Percentiles rank a stretch among this genome's conserved stretches.
Conservation (phyloP, 2,329 filamentous ascomycete genomes). For the Fusarium xylarioides region DNA sequence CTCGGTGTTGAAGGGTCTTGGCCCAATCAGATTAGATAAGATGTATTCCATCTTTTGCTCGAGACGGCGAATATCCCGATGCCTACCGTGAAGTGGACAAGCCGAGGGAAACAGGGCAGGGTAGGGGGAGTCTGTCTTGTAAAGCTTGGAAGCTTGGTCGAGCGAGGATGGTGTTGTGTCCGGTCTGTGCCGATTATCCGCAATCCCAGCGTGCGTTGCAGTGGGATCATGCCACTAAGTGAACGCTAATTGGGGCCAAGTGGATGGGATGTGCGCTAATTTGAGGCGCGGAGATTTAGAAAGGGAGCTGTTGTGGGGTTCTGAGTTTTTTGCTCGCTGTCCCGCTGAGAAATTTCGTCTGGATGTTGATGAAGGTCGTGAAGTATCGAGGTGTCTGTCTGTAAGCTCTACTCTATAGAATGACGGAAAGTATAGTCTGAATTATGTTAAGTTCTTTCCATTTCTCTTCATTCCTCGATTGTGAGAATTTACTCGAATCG, state of each 20-base stretch:
- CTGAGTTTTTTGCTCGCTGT: not conserved
- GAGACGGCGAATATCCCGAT: conserved; percentile 10
- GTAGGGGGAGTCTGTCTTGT: conserved; percentile 25
- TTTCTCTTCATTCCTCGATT: not conserved
- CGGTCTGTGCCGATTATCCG: conserved; percentile 29
- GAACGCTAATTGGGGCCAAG: not conserved
- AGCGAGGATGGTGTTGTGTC: not conserved
- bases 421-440: too few species aligned
- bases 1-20: conserved; percentile 6
- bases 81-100: not conserved
- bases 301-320: conserved; percentile 3
- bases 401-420: not conserved
- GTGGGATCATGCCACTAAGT: conserved; percentile 8
- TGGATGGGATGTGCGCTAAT: conserved; percentile 2
- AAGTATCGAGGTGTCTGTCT: not conserved
- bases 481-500: not conserved
- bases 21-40: conserved; percentile 33
- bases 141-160: conserved; percentile 13
- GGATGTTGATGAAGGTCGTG: not conserved
- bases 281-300: conserved; percentile 3
- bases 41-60: not conserved
- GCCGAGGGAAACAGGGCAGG: not conserved
- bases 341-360: not conserved
- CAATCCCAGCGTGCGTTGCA: conserved; percentile 2
- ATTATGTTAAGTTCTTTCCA: too few species aligned